phyloP scores from a whole-genome alignment of 257 asterid genomes.

The Solanum chilense region DNA sequence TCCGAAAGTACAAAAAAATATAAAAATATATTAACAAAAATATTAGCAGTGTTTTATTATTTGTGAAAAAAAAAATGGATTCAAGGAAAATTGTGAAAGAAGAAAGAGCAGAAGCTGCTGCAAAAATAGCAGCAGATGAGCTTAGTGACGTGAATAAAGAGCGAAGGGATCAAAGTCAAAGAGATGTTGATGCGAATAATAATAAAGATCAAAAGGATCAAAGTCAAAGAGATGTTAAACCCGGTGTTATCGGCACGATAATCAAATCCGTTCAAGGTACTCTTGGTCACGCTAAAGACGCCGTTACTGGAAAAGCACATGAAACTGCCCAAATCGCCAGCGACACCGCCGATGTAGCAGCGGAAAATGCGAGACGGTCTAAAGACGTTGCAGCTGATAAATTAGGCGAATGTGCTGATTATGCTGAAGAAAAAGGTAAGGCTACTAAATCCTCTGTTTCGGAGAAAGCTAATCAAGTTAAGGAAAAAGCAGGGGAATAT shows the following conservation, averaged over 20 bases:
- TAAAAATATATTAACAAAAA: too few relatives aligned
- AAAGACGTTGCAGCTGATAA: neutral
- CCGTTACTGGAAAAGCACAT: conserved; percentile 17
- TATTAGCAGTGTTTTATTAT: neutral
- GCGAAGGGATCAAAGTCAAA: conserved; percentile 8
- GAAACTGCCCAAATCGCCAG: conserved; percentile 10
- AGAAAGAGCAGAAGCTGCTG: neutral
- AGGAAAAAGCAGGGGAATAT: neutral
- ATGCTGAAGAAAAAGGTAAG: conserved; percentile 1
- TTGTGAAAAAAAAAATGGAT: neutral
- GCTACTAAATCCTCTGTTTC: conserved; percentile 2
- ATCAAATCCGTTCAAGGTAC: conserved; percentile 25
- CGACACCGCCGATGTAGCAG: neutral
- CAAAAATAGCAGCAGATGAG: neutral
- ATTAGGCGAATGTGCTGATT: neutral
- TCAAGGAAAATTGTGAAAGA: neutral
- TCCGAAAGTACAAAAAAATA: neutral
- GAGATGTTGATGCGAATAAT: neutral
- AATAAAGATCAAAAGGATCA: too few relatives aligned
- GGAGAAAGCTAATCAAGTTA: conserved; percentile 5
- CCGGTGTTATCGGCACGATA: conserved; percentile 24
- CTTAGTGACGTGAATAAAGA: conserved; percentile 15
- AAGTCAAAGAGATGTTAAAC: neutral
- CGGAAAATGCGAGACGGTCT: neutral
- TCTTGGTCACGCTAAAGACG: conserved; percentile 26